Conservation (phyloP, 306 rosid genomes). For the Vicia villosa region DNA sequence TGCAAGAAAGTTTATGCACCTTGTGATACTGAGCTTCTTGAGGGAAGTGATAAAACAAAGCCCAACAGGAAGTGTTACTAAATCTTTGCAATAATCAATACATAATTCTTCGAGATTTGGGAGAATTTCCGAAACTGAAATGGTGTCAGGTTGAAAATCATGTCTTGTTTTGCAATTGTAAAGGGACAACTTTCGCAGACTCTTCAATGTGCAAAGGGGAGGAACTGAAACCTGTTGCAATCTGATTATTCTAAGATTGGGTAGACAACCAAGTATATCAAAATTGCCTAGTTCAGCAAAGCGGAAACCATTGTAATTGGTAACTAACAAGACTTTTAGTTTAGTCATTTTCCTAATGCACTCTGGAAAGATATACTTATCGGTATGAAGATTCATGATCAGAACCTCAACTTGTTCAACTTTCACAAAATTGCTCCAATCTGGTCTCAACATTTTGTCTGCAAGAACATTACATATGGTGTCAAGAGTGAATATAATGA, state of each 20-base stretch:
- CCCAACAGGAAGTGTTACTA: conserved; percentile 28
- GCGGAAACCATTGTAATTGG: conserved; percentile 10
- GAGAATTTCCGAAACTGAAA: conserved; percentile 22
- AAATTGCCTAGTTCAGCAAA: conserved; percentile 33
- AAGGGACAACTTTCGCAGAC: conserved; percentile 38
- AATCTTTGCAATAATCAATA: conserved; percentile 44
- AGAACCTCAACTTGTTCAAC: conserved; percentile 49
- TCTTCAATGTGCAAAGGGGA: conserved; percentile 19
- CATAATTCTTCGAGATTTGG: conserved; percentile 41
- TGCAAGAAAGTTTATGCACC: conserved; percentile 23
- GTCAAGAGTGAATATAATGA: background rate
- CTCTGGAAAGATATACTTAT: conserved; percentile 9
- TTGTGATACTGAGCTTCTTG: conserved; percentile 36
- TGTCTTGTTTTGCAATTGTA: conserved; percentile 29
- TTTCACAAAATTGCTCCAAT: conserved; percentile 41
- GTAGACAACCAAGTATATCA: conserved; percentile 37
- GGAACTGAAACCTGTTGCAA: conserved; percentile 47
- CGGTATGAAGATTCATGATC: conserved; percentile 44
- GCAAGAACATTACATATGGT: conserved; percentile 25
- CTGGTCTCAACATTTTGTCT: conserved; percentile 40
- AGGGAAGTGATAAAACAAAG: conserved; percentile 21
- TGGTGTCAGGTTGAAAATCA: conserved; percentile 3
- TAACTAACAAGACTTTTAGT: conserved; percentile 16
- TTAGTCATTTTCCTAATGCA: conserved; percentile 13
- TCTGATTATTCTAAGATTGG: conserved; percentile 48